Conservation (phyloP, 805 yeast species). For the Diddensiella transvaalensis region DNA sequence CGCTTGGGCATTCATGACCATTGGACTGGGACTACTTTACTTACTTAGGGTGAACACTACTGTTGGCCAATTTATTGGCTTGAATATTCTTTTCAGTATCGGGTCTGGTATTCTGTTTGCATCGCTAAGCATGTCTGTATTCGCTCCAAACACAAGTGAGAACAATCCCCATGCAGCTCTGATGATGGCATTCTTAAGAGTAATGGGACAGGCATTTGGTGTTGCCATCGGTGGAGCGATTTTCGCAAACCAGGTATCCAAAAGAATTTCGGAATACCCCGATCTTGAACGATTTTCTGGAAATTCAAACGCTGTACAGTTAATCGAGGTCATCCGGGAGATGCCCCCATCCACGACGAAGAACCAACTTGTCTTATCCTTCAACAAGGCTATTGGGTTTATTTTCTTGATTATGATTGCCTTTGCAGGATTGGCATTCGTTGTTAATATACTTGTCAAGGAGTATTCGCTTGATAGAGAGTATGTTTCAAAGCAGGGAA, state of each 20-base stretch:
- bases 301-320: constrained; percentile 21
- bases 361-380: constrained; percentile 14
- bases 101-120: constrained; percentile 47
- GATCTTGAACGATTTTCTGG: constrained; percentile 1
- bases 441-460: constrained; percentile 22
- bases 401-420: constrained; percentile 22
- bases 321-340: constrained; percentile 20
- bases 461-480: constrained; percentile 26
- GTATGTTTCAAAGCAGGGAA: constrained; percentile 22
- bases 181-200: constrained; percentile 29
- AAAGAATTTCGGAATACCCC: constrained; percentile 6
- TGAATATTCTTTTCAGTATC: constrained; percentile 44
- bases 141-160: constrained; percentile 30
- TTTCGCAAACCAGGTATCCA: constrained; percentile 22
- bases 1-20: constrained; percentile 36
- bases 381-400: constrained; percentile 21
- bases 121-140: constrained; percentile 31
- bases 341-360: constrained; percentile 18
- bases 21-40: constrained; percentile 45
- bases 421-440: constrained; percentile 23
- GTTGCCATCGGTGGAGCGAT: constrained; percentile 34
- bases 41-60: constrained; percentile 40
- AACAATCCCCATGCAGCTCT: constrained; percentile 31
- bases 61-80: constrained; percentile 39
- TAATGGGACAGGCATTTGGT: constrained; percentile 32